Evolutionary conservation across 805 yeast genomes (phyloP).

Genomic region (Cyberlindnera petersonii): DNA sequence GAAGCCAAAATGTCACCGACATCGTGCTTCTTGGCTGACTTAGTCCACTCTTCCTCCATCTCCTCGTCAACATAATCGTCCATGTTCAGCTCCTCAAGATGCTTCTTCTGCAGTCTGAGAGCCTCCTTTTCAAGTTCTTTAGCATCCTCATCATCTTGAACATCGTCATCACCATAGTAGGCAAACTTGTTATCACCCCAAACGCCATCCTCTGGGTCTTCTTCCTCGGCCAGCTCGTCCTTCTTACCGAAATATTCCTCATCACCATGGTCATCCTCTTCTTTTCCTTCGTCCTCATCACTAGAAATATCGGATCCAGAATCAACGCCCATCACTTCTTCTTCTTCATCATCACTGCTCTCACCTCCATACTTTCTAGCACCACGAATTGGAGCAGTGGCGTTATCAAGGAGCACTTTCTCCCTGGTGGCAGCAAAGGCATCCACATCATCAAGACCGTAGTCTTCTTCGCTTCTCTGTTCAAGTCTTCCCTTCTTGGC

Average conservation of each 20-base stretch:
- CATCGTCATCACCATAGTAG: constrained; percentile 52
- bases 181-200: constrained; percentile 44
- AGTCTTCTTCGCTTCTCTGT: constrained; percentile 27
- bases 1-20: constrained; percentile 29
- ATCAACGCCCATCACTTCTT: constrained; percentile 45
- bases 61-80: constrained; percentile 77
- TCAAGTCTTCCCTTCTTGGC: constrained; percentile 17
- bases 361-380: constrained; percentile 40
- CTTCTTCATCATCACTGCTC: constrained; percentile 49
- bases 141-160: constrained; percentile 65
- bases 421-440: constrained; percentile 60
- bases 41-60: constrained; percentile 74
- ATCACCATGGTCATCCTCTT: constrained; percentile 25
- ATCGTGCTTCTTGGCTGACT: constrained; percentile 48
- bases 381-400: constrained; percentile 40
- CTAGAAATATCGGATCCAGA: constrained; percentile 37
- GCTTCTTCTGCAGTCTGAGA: constrained; percentile 74
- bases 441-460: constrained; percentile 65
- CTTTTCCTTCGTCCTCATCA: constrained; percentile 44
- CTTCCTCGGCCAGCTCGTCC: constrained; percentile 30
- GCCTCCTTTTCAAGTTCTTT: constrained; percentile 86
- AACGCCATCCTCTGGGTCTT: constrained; percentile 38
- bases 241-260: constrained; percentile 31
- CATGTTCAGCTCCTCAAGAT: constrained; percentile 70
- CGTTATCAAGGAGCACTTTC: constrained; percentile 50